Evolutionary conservation across 495 filamentous ascomycete species (phyloP), one percentile per base, ranked within the genome.

Genomic region (Penicillium macrosclerotiorum): DNA sequence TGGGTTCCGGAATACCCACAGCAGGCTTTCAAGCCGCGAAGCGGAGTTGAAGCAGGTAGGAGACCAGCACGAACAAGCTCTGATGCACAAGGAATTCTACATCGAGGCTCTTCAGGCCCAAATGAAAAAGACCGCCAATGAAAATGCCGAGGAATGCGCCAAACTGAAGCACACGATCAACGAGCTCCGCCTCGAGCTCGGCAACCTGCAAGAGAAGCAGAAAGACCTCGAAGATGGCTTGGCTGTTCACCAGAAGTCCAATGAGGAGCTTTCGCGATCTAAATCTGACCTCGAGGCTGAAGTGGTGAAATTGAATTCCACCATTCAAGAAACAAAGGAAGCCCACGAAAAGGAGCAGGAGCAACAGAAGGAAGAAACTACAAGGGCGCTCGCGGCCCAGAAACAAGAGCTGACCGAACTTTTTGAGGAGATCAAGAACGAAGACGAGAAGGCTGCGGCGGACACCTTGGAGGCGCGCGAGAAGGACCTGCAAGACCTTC

Each of bases 161-260:
- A 69, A 59, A 23, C 57, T 78, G 27, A 75, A 71, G 48, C 69
- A 74, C 19, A 68, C 64, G 23, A 70, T 78, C 59, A 73, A 68
- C 27, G 71, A 76, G 36, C 60, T 79, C 4, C 76, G 72, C 9
- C 62, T 73, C 23, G 83, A 86, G 56, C 66, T 86, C 4, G 71
- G 70, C 18, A 77, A 80, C 44, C 56, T 84, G 14, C 76, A 80
- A 34, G 76, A 76, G 27, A 72, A 76, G 54, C 67, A 81, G 18
- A 74, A 71, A 20, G 74, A 79, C 27, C 60, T 81, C 6, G 64
- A 75, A 48, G 65, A 76, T 20, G 68, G 49, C 22, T 39, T 76
- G 14, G 57, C 56, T 5, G 54, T 52, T 12, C 69, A 69, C 4
- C 69, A 73, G 37, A 71, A 65, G 41, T 57, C 59, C 20, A 71